Conservation (phyloP, 164 flowering plant genomes). For the Euptelea pleiosperma region DNA sequence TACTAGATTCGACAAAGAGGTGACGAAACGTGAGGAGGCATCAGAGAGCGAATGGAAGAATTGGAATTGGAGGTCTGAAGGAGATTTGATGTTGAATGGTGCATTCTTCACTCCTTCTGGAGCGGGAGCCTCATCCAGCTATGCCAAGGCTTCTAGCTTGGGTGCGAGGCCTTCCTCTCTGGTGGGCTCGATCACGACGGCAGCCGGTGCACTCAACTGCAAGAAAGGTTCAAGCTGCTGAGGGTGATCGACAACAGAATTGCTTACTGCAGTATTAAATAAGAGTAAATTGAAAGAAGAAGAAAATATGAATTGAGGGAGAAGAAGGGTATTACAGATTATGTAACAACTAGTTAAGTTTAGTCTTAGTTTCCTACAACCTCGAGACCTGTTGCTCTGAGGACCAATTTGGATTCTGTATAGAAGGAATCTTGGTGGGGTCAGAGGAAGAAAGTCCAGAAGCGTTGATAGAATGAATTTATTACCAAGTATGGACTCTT, state of each 20-base stretch:
- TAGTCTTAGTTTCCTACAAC: neutral
- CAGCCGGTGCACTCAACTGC: conserved; percentile 59
- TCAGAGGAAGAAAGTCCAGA: conserved; percentile 2
- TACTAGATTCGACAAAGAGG: conserved; percentile 49
- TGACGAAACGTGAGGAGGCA: conserved; percentile 65
- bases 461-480: conserved; percentile 10
- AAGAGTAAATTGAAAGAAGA: neutral
- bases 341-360: neutral
- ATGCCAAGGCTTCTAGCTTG: conserved; percentile 69
- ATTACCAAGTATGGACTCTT: neutral
- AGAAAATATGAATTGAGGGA: neutral
- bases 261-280: neutral
- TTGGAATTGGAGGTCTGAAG: conserved; percentile 84
- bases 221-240: conserved; percentile 57
- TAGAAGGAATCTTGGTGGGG: conserved; percentile 2
- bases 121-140: conserved; percentile 55
- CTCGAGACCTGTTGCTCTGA: conserved; percentile 15
- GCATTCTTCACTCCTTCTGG: conserved; percentile 71
- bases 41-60: conserved; percentile 49
- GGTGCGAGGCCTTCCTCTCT: conserved; percentile 58
- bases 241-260: conserved; percentile 1
- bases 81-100: conserved; percentile 69
- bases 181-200: conserved; percentile 41
- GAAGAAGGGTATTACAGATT: neutral
- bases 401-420: neutral